Conservation (phyloP, 176 grass and related monocot species). For the Aechmea fasciata region DNA sequence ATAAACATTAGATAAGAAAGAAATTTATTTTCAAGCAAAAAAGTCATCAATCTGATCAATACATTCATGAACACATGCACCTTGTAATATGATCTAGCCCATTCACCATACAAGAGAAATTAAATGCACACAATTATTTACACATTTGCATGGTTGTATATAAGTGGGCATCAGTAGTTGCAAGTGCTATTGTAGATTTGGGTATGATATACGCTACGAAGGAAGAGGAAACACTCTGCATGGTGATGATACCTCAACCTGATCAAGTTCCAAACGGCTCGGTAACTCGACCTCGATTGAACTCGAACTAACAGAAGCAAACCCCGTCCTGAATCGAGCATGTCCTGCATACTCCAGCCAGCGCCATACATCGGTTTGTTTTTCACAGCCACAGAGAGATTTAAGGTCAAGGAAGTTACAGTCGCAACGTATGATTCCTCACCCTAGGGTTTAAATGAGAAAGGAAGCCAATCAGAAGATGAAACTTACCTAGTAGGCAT, state of each 20-base stretch:
- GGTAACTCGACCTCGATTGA: constrained; percentile 35
- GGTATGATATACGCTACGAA: constrained; percentile 28
- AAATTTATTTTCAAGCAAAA: too few relatives aligned
- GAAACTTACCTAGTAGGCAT: background rate
- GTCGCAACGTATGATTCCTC: constrained; percentile 31
- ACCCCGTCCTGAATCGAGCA: constrained; percentile 47
- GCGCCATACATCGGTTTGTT: constrained; percentile 93
- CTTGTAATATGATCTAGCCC: background rate
- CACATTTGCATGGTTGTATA: too few relatives aligned
- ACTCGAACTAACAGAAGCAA: constrained; percentile 46
- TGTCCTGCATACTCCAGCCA: constrained; percentile 67
- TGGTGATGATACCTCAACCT: constrained; percentile 39
- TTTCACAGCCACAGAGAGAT: constrained; percentile 39
- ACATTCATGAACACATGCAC: background rate
- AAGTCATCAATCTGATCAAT: too few relatives aligned
- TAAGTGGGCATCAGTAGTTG: background rate
- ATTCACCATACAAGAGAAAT: constrained; percentile 21
- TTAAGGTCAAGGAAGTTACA: constrained; percentile 8
- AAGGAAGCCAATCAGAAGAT: background rate
- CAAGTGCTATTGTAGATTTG: constrained; percentile 36
- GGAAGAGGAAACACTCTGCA: constrained; percentile 46
- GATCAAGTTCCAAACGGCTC: constrained; percentile 47
- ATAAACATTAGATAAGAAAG: too few relatives aligned
- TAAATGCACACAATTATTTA: too few relatives aligned
- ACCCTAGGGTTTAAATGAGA: constrained; percentile 21